A percentile compares a stretch with the other conserved stretches of the same genome.
These are phyloP conservation scores for Linnemannia schmuckeri DNA, from an alignment of 192 early-diverging fungal genomes.

Conservation along the genomic window DNA sequence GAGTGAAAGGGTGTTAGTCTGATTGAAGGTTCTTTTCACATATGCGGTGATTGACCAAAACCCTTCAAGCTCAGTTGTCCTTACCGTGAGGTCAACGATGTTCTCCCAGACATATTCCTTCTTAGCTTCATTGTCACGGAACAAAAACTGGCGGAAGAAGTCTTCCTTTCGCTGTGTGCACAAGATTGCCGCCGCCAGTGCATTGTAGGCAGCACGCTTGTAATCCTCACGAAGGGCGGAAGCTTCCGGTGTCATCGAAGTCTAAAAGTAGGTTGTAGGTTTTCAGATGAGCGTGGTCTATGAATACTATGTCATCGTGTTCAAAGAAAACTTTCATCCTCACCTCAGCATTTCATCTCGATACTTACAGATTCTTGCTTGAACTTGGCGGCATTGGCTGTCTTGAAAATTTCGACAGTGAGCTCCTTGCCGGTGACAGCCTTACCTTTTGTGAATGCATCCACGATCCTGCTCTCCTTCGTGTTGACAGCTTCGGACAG, in stretches of 20 bases:
- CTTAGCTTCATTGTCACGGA: conserved; percentile 67
- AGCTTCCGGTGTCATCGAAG: conserved; percentile 16
- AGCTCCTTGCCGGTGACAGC: conserved; percentile 55
- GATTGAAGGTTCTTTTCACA: background rate
- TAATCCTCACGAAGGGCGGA: conserved; percentile 24
- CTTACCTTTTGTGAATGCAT: conserved; percentile 44
- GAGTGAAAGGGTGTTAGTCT: background rate
- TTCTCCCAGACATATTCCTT: conserved; percentile 72
- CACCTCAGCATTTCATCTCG: background rate
- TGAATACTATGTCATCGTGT: background rate
- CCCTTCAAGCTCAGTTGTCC: background rate
- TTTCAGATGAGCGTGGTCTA: background rate
- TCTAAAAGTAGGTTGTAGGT: conserved; percentile 17
- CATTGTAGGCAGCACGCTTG: conserved; percentile 72
- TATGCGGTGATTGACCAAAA: background rate
- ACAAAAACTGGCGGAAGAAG: conserved; percentile 70
- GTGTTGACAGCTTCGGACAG: conserved; percentile 55
- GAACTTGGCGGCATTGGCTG: conserved; percentile 56
- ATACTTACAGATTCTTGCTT: conserved; percentile 46
- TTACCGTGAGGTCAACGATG: conserved; percentile 65
- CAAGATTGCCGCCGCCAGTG: conserved; percentile 65
- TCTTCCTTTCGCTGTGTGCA: conserved; percentile 69
- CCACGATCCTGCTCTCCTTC: conserved; percentile 53
- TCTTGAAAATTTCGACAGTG: conserved; percentile 59
- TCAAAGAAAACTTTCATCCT: background rate